Base-by-base conservation (phyloP, 306 rosid genomes). In the Begonia peltatifolia region DNA sequence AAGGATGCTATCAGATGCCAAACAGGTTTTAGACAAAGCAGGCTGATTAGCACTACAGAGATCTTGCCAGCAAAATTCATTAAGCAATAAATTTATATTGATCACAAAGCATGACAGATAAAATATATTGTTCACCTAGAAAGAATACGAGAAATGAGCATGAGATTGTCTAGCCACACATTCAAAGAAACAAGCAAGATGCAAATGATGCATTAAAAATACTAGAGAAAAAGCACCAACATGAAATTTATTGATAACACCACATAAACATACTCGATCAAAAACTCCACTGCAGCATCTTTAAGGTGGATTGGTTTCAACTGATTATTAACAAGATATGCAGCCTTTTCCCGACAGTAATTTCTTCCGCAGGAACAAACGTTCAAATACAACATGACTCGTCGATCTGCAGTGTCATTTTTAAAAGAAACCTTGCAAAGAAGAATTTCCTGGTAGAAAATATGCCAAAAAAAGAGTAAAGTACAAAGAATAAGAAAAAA, bases 341-440 rank as follows among this genome's bases (percentile, higher is more conserved):
- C 94, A 0, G 99, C 99, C 49, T 70, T 64, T 69, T 90, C 99
- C 12, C 59, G 69, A 71, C 99, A 90, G 59, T 73, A 74, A 51
- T 43, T 72, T 65, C 78, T 81, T 48, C 92, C 87, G 47, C 99
- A 90, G 52, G 61, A 74, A 71, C 99, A 90, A 56, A 72, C 81
- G 65, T 79, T 83, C 73, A 90, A 58, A 54, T 83, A 90, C 60
- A 90, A 60, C 55, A 85, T 71, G 38, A 86, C 86, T 23, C 92
- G 87, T 20, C 93, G 85, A 53, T 86, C 87, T 61, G 69, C 56
- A 14, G 70, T 78, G 56, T 90, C 99, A 64, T 90, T 86, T 71
- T 56, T 83, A 64, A 86, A 90, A 61, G 14, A 68, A 67, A 72
- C 85, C 78, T 75, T 90, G 77, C 92, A 90, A 23, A 83, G 86